Evolutionary conservation across 176 grass and related monocot species (phyloP), one percentile per base, ranked within the genome.

Genomic region (Otatea glauca): DNA sequence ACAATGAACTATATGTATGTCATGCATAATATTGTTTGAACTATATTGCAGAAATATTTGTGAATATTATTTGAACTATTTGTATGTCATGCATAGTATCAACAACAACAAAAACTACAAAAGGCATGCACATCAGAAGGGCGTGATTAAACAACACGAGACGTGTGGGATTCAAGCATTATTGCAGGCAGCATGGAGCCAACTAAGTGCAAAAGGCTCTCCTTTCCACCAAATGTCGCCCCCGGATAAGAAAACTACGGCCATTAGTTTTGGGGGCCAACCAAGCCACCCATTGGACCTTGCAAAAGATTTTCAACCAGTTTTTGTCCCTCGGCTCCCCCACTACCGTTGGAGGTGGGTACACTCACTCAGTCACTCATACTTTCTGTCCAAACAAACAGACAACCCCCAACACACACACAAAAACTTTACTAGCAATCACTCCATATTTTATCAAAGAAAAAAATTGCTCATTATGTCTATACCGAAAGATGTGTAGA

Each of bases 201-300:
- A 60, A 67, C 27, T 75, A 59, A 60, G 85, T 60, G 70, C 70
- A 78, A 74, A 81, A 68, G 78, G 11, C 13, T 7, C 18, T 9
- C 23, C 77, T 87, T 87, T 81, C 70, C 77, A 68, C 48, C 70
- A 24, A 65, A 81, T 34, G 70, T 67, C 84, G 56, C 44, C 68
- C 68, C 58, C 37, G 34, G 76, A 86, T 80, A 80, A 80, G 84
- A 80, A 80, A 86, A 86, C 76, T 86, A 80, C 68, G 76, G 76
- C 76, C 84, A 74, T 80, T 86, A 80, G 56, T 65, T 76, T 76
- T 25, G 39, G 32, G 69, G 59, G 55, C 76, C 66, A 72, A n/a
- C 64, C 42, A 37, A 25, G 64, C 50, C 41, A 70, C 16, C 62
- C 78, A 81, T 76, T 82, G 71, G 78, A 48, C 42, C 27, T 45